phyloP scores from a whole-genome alignment of 2,329 filamentous ascomycete genomes.

The Fonsecaea pedrosoi region DNA sequence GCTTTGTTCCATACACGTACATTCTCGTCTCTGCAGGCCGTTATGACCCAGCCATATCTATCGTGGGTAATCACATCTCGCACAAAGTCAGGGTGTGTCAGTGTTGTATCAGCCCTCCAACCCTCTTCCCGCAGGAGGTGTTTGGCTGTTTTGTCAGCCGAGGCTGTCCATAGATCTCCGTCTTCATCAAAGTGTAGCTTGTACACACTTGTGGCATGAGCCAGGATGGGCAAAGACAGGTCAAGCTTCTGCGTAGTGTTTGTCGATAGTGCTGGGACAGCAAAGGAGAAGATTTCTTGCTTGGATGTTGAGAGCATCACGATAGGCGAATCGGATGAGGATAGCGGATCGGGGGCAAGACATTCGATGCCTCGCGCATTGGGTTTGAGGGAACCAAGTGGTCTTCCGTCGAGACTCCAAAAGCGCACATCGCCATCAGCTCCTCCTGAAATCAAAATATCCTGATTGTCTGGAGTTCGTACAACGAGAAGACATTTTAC shows the following conservation, averaged over 20 bases:
- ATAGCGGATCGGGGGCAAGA: constrained; percentile 74
- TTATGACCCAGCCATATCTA: constrained; percentile 78
- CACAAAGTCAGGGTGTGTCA: constrained; percentile 88
- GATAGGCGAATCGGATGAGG: constrained; percentile 51
- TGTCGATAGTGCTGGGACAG: constrained; percentile 41
- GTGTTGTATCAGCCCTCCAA: constrained; percentile 73
- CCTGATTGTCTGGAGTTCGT: constrained; percentile 63
- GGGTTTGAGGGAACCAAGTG: constrained; percentile 79
- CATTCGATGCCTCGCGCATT: constrained; percentile 79
- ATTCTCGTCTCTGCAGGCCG: constrained; percentile 89
- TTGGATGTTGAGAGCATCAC: constrained; percentile 84
- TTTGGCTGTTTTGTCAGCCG: constrained; percentile 86
- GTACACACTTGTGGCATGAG: constrained; percentile 92
- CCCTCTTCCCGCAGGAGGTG: constrained; percentile 72
- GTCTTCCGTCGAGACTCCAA: constrained; percentile 75
- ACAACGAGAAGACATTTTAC: constrained; percentile 77
- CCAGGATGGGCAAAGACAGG: constrained; percentile 64
- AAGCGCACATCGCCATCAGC: constrained; percentile 82
- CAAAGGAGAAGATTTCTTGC: constrained; percentile 74
- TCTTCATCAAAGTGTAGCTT: constrained; percentile 74
- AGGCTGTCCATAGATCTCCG: constrained; percentile 88
- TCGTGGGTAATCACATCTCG: constrained; percentile 75
- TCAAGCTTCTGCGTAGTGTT: constrained; percentile 60
- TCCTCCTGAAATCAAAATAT: constrained; percentile 74
- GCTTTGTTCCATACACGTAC: constrained; percentile 84